Base-by-base conservation (phyloP, 139 green algal genomes). In the Haematococcus lacustris region DNA sequence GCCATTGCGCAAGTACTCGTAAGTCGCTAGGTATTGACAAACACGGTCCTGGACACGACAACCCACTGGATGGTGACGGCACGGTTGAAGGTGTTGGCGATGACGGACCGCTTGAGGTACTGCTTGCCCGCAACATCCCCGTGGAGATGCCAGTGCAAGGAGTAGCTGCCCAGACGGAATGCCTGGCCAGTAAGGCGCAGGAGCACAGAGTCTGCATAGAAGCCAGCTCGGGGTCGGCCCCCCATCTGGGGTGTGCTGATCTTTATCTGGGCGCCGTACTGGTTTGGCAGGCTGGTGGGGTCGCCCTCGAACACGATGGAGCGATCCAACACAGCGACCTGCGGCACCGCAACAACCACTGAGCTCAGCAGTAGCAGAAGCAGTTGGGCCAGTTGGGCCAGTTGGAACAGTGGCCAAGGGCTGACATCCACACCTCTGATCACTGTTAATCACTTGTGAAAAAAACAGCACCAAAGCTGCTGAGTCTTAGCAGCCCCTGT, bases 71-170 rank as follows among this genome's bases (percentile, higher is more conserved):
- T 76, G 41, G 85, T 90, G 32, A 83, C 61, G 2, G 82, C 87
- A 32, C 87, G 78, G 41, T 92, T 82, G 74, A 80, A 92, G 50
- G 84, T 84, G 74, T 88, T 66, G 74, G 88, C 83, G 33, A 92
- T 78, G 43, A 74, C 64, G 73, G 79, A 88, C 53, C 77, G 75
- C 21, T 61, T 66, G 38, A 92, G 63, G 76, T 82, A 89, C 25
- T 53, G n/a, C 38, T n/a, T n/a, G n/a, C 23, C 23, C 34, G 72
- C n/a, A 3, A 76, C 71, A 43, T 82, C 73, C 33, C 83, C 82
- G 30, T 86, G 77, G 76, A 93, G 80, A 80, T 94, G 88, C 75
- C 88, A 91, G 74, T 94, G 88, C 37, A 93, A 74, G 4, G 85
- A 78, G 73, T 94, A 94, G 32, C 87, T 76, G 40, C 83, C 83